Percentiles rank a stretch among this genome's conserved stretches.
Evolutionary conservation across 208 protist species (phyloP).

Genomic region (Lotmaria passim): DNA sequence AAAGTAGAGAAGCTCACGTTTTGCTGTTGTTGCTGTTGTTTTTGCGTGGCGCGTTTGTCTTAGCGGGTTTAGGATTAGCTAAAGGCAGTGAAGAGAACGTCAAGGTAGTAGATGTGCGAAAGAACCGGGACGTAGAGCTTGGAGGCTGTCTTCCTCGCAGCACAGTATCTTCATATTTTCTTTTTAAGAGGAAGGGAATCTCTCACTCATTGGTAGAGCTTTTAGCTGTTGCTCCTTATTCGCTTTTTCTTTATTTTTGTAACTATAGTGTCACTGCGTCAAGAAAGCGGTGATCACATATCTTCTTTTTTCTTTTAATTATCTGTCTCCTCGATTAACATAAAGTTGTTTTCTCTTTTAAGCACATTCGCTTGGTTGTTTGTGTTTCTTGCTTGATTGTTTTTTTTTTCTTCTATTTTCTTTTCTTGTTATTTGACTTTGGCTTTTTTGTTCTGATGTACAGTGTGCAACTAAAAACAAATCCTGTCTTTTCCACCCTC

Average conservation of each 20-base stretch:
- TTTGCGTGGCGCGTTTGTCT: no score
- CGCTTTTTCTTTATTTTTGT: neutral
- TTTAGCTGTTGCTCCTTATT: no score
- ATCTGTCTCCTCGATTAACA: neutral
- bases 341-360: neutral
- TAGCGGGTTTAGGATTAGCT: no score
- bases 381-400: neutral
- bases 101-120: no score
- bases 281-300: neutral
- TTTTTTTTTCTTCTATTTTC: neutral
- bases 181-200: no score
- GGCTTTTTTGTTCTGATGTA: conserved; percentile 4
- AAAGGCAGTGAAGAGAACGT: no score
- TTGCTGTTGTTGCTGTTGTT: neutral
- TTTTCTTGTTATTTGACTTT: conserved; percentile 18
- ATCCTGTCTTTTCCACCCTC: neutral
- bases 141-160: no score
- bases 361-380: conserved; percentile 1
- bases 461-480: neutral
- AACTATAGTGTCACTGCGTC: no score
- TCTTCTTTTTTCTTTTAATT: conserved; percentile 10
- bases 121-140: no score
- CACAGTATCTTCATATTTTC: no score
- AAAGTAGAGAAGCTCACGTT: no score
- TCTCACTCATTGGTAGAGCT: no score